Evolutionary conservation across 2,329 filamentous ascomycete genomes (phyloP).

Genomic region (Blastomyces gilchristii): DNA sequence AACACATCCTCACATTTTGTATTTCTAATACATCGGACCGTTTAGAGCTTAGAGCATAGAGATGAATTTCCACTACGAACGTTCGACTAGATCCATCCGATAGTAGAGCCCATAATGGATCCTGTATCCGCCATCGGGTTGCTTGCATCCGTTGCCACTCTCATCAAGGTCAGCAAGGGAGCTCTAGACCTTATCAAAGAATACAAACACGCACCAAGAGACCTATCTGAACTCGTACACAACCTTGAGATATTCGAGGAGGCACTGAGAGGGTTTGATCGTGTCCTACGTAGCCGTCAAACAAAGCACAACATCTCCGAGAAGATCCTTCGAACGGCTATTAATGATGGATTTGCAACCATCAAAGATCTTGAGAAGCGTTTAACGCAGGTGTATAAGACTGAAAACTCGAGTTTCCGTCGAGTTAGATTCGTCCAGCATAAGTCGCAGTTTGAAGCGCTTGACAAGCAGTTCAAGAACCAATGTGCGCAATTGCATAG

Average conservation of each 20-base stretch:
- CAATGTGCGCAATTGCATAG: conserved; percentile 13
- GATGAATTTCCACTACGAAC: not conserved
- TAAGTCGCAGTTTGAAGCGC: conserved; percentile 10
- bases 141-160: not conserved
- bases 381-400: conserved; percentile 10
- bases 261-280: conserved; percentile 14
- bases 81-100: not conserved
- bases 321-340: conserved; percentile 9
- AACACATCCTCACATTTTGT: not conserved
- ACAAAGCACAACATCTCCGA: conserved; percentile 11
- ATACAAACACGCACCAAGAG: not conserved
- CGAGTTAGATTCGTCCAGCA: conserved; percentile 15
- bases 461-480: conserved; percentile 11
- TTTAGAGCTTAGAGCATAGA: not conserved
- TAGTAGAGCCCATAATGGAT: not conserved
- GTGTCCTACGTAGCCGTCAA: conserved; percentile 15
- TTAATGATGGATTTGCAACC: conserved; percentile 10
- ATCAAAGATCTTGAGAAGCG: conserved; percentile 12
- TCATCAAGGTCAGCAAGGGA: not conserved
- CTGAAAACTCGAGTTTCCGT: conserved; percentile 13
- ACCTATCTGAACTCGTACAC: conserved; percentile 9
- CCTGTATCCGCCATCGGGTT: not conserved
- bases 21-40: not conserved
- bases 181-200: not conserved
- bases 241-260: conserved; percentile 14